phyloP scores from a whole-genome alignment of 495 filamentous ascomycete species.

The Physcia stellaris region DNA sequence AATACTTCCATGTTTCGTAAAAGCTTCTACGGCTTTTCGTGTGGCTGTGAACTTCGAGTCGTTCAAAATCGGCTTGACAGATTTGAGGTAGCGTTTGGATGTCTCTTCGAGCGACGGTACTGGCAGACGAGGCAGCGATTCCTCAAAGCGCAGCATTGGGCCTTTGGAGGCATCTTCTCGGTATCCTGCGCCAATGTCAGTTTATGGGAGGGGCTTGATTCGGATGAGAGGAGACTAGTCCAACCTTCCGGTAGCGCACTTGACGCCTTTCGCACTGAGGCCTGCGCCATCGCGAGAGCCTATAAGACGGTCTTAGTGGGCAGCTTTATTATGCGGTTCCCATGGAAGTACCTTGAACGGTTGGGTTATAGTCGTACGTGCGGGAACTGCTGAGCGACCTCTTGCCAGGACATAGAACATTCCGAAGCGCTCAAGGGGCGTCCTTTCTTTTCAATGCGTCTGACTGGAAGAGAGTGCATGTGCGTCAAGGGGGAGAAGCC shows the following conservation, averaged over 20 bases:
- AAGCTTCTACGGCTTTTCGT: constrained; percentile 68
- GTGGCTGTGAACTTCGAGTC: constrained; percentile 60
- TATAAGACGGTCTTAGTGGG: too few species aligned
- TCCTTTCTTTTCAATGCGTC: too few species aligned
- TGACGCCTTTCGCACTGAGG: constrained; percentile 39
- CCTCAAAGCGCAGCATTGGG: constrained; percentile 89
- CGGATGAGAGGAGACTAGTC: constrained; percentile 14
- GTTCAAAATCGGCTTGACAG: constrained; percentile 70
- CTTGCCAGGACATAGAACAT: constrained; percentile 2
- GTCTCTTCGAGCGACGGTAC: constrained; percentile 94
- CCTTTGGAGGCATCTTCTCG: constrained; percentile 84
- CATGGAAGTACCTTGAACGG: too few species aligned
- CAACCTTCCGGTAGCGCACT: constrained; percentile 41
- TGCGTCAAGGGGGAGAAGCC: too few species aligned
- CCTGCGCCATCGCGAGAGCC: constrained; percentile 35
- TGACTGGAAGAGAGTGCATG: too few species aligned
- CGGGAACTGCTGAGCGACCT: neutral
- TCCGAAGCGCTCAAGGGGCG: neutral
- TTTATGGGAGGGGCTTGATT: neutral
- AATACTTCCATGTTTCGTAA: constrained; percentile 65
- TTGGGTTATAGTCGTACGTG: too few species aligned
- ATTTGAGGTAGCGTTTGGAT: constrained; percentile 78
- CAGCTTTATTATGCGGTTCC: too few species aligned
- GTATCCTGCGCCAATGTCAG: constrained; percentile 46
- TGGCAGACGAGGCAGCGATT: constrained; percentile 81